These are phyloP conservation scores for Dipteronia sinensis DNA, from an alignment of 345 rosid genomes.

Conservation along the genomic window DNA sequence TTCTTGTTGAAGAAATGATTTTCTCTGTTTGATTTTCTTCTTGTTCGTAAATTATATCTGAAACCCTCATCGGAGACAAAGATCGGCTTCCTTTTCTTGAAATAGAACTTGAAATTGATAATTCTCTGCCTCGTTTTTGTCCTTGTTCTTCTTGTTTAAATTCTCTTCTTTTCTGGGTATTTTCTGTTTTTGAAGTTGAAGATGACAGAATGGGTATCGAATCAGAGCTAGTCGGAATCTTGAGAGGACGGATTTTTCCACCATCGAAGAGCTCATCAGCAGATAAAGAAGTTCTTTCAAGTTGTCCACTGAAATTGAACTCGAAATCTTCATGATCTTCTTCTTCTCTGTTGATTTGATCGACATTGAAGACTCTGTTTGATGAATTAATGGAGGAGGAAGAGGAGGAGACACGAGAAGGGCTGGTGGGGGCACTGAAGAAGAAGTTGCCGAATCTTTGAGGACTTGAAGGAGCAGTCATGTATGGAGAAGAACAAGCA, in stretches of 20 bases:
- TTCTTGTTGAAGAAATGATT: constrained; percentile 31
- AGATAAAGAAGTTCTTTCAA: constrained; percentile 63
- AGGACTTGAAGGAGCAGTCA: constrained; percentile 98
- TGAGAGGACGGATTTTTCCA: constrained; percentile 79
- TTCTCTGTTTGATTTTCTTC: constrained; percentile 43
- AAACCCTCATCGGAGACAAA: constrained; percentile 73
- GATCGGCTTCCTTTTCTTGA: constrained; percentile 73
- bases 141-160: constrained; percentile 22
- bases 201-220: constrained; percentile 38
- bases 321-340: constrained; percentile 59
- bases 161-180: constrained; percentile 34
- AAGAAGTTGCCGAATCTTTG: constrained; percentile 63
- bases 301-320: constrained; percentile 78
- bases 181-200: constrained; percentile 32
- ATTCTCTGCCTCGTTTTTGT: constrained; percentile 29
- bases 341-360: constrained; percentile 2
- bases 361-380: constrained; percentile 15
- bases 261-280: constrained; percentile 93
- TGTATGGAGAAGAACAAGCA: constrained; percentile 81
- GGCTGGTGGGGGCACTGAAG: constrained; percentile 74
- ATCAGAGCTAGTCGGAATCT: constrained; percentile 44
- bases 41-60: constrained; percentile 55
- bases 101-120: no score
- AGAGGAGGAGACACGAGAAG: constrained; percentile 38
- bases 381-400: constrained; percentile 12